Percentiles rank a stretch among this genome's conserved stretches.
phyloP scores from a whole-genome alignment of 1,139 yeast species.

The Scheffersomyces segobiensis region DNA sequence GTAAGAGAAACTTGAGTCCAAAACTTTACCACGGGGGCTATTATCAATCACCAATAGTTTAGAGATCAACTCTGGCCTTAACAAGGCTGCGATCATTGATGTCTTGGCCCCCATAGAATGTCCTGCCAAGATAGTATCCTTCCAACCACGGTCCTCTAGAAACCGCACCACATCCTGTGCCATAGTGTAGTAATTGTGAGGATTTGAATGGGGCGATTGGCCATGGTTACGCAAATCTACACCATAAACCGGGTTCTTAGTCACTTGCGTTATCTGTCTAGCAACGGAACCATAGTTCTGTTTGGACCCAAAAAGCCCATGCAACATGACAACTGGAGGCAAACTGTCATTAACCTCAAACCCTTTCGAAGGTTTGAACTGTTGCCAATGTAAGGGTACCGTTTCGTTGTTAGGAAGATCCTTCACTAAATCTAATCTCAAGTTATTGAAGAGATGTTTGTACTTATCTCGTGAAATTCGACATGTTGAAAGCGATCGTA shows the following conservation, averaged over 20 bases:
- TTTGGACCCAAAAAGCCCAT: conserved; percentile 52
- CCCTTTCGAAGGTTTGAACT: conserved; percentile 7
- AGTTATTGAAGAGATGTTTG: neutral
- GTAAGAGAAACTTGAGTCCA: conserved; percentile 24
- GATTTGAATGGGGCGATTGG: conserved; percentile 40
- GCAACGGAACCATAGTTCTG: conserved; percentile 42
- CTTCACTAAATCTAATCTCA: neutral
- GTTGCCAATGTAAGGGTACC: conserved; percentile 6
- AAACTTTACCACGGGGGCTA: conserved; percentile 35
- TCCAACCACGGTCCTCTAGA: conserved; percentile 24
- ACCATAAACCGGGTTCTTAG: conserved; percentile 36
- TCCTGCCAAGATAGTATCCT: conserved; percentile 38
- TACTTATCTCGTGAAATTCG: neutral
- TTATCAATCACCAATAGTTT: conserved; percentile 50
- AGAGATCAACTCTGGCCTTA: conserved; percentile 36
- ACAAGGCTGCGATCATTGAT: conserved; percentile 46
- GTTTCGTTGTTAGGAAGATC: conserved; percentile 3
- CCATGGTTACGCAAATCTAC: conserved; percentile 60
- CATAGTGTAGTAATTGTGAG: conserved; percentile 44
- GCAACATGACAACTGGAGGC: conserved; percentile 43
- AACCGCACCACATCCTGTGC: conserved; percentile 43
- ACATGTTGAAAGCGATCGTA: neutral
- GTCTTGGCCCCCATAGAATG: conserved; percentile 59
- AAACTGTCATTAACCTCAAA: conserved; percentile 1
- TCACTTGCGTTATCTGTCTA: conserved; percentile 27